Percentiles rank a stretch among this genome's conserved stretches.
phyloP scores from a whole-genome alignment of 257 asterid species.

The Plantago major region DNA sequence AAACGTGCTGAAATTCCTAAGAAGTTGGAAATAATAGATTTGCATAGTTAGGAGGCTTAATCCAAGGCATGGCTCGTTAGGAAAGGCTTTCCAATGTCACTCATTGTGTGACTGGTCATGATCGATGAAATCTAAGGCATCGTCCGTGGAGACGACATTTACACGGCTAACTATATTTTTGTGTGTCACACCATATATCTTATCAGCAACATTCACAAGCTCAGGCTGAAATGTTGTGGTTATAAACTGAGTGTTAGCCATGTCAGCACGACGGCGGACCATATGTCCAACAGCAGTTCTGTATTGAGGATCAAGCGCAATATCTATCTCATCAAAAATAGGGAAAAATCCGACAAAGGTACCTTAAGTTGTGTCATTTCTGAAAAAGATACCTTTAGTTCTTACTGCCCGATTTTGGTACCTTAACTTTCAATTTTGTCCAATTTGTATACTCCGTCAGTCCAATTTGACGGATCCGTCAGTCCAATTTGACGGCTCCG shows the following conservation, averaged over 20 bases:
- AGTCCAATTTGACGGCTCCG: no score
- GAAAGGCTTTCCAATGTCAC: slow-evolving; percentile 24
- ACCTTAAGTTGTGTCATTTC: no score
- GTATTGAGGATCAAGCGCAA: slow-evolving; percentile 98
- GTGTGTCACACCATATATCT: slow-evolving; percentile 89
- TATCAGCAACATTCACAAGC: slow-evolving; percentile 96
- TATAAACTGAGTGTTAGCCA: slow-evolving; percentile 83
- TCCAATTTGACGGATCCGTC: no score
- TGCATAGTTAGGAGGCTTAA: background rate
- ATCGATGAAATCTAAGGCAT: slow-evolving; percentile 80
- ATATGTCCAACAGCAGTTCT: slow-evolving; percentile 97
- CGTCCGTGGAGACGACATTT: slow-evolving; percentile 62
- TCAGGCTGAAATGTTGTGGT: slow-evolving; percentile 88
- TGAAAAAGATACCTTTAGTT: no score
- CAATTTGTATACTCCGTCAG: no score
- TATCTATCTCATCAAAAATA: no score
- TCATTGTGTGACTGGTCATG: slow-evolving; percentile 83
- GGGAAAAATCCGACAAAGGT: no score
- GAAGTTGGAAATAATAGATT: no score
- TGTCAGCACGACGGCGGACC: slow-evolving; percentile 93
- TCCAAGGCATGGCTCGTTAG: background rate
- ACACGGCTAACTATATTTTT: slow-evolving; percentile 87
- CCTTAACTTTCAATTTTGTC: no score
- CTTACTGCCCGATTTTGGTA: no score
- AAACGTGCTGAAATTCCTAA: no score